Evolutionary conservation across 2,329 filamentous ascomycete species (phyloP).

Genomic region (Fusarium staphyleae): DNA sequence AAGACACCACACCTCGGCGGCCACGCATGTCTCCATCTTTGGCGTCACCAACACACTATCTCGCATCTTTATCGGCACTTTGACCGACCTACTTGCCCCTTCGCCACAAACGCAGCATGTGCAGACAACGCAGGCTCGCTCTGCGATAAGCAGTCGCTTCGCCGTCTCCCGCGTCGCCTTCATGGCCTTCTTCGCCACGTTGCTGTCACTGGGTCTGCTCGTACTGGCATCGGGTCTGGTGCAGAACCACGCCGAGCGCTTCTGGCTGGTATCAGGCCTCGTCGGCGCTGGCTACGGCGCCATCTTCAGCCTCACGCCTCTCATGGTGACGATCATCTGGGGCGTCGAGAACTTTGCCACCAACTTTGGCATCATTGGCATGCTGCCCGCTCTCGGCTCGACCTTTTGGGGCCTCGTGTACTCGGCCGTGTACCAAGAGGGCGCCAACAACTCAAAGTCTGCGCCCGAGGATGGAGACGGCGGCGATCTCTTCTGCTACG

Average conservation of each 20-base stretch:
- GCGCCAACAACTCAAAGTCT: slow-evolving; percentile 56
- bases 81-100: slow-evolving; percentile 86
- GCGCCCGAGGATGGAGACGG: slow-evolving; percentile 42
- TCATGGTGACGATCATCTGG: slow-evolving; percentile 97
- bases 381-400: slow-evolving; percentile 86
- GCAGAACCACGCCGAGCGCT: slow-evolving; percentile 77
- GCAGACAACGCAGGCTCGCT: slow-evolving; percentile 50
- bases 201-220: slow-evolving; percentile 79
- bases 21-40: slow-evolving; percentile 92
- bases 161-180: slow-evolving; percentile 81
- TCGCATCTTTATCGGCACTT: slow-evolving; percentile 84
- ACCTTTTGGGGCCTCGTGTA: slow-evolving; percentile 94
- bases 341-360: slow-evolving; percentile 98
- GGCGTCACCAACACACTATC: slow-evolving; percentile 90
- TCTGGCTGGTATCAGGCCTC: slow-evolving; percentile 84
- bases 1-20: slow-evolving; percentile 64
- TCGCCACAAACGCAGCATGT: slow-evolving; percentile 66
- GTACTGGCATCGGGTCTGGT: slow-evolving; percentile 78
- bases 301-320: slow-evolving; percentile 86
- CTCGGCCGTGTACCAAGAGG: slow-evolving; percentile 77
- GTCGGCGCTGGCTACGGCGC: slow-evolving; percentile 94
- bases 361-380: slow-evolving; percentile 95
- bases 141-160: slow-evolving; percentile 50
- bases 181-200: slow-evolving; percentile 74
- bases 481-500: slow-evolving; percentile 75